Conservation (phyloP, 2,329 filamentous ascomycete genomes). For the Falciphora oryzae region DNA sequence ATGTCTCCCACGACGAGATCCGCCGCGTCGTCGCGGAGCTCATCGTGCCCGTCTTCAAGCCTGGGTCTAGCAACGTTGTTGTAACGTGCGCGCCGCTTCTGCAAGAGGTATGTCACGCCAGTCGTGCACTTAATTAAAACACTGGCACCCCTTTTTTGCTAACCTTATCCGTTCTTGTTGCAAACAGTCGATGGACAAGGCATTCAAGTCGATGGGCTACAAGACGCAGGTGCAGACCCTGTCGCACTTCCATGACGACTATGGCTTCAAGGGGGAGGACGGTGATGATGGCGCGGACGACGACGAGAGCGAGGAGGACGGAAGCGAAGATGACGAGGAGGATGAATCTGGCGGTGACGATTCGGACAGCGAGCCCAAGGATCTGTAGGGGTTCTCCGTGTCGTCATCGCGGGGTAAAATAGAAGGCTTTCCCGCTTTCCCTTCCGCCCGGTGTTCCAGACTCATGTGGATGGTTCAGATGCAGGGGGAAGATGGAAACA, state of each 20-base stretch:
- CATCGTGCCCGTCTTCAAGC: constrained; percentile 73
- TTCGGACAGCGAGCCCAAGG: neutral
- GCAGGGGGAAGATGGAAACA: no score
- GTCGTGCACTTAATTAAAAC: neutral
- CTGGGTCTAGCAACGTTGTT: constrained; percentile 76
- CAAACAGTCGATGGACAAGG: constrained; percentile 63
- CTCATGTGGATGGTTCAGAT: no score
- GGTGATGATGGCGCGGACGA: constrained; percentile 57
- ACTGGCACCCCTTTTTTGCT: constrained; percentile 11
- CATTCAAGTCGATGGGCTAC: constrained; percentile 72
- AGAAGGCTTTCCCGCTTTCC: neutral
- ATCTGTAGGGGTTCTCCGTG: constrained; percentile 3
- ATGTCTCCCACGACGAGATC: constrained; percentile 72
- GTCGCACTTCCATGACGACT: constrained; percentile 81
- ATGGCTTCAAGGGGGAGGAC: constrained; percentile 64
- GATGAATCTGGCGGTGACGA: constrained; percentile 28
- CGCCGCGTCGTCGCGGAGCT: constrained; percentile 66
- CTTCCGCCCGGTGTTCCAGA: no score
- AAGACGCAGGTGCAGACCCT: constrained; percentile 68
- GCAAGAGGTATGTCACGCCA: constrained; percentile 62
- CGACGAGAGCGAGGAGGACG: constrained; percentile 40
- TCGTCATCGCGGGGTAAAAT: neutral
- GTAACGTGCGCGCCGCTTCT: constrained; percentile 84
- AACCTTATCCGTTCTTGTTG: constrained; percentile 10
- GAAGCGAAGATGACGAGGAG: constrained; percentile 34